phyloP scores from a whole-genome alignment of 1,284 basidiomycete genomes.

The Cryptococcus sp. region DNA sequence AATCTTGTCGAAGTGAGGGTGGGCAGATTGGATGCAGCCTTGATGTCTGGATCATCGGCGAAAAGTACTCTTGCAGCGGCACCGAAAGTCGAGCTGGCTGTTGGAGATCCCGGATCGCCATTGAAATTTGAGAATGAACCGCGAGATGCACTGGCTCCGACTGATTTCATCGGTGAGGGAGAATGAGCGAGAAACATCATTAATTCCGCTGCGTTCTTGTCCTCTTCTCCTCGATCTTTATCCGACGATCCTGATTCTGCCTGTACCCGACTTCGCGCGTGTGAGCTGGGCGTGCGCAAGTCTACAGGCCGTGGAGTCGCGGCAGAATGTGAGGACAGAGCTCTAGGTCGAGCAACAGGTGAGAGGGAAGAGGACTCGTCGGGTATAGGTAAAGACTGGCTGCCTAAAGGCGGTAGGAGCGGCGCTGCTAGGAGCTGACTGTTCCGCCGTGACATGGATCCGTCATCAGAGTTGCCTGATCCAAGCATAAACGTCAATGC shows the following conservation, averaged over 20 bases:
- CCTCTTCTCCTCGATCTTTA: conserved; percentile 36
- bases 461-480: conserved; percentile 18
- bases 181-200: conserved; percentile 53
- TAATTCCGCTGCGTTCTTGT: conserved; percentile 49
- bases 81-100: conserved; percentile 15
- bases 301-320: conserved; percentile 6
- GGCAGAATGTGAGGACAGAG: conserved; percentile 1
- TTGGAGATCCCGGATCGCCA: conserved; percentile 13
- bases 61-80: conserved; percentile 45
- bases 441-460: conserved; percentile 6
- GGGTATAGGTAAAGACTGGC: conserved; percentile 17
- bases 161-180: conserved; percentile 34
- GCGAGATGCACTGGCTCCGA: background rate
- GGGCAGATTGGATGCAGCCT: background rate
- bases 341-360: conserved; percentile 1
- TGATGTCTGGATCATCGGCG: conserved; percentile 26
- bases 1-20: background rate
- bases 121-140: background rate
- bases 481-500: conserved; percentile 47
- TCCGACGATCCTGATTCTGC: conserved; percentile 9
- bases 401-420: conserved; percentile 8
- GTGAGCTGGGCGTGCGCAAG: conserved; percentile 15
- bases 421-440: background rate
- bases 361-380: conserved; percentile 8
- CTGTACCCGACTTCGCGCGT: conserved; percentile 5